phyloP scores from a whole-genome alignment of 768 basidiomycete genomes.

The Sporobolomyces roseus region DNA sequence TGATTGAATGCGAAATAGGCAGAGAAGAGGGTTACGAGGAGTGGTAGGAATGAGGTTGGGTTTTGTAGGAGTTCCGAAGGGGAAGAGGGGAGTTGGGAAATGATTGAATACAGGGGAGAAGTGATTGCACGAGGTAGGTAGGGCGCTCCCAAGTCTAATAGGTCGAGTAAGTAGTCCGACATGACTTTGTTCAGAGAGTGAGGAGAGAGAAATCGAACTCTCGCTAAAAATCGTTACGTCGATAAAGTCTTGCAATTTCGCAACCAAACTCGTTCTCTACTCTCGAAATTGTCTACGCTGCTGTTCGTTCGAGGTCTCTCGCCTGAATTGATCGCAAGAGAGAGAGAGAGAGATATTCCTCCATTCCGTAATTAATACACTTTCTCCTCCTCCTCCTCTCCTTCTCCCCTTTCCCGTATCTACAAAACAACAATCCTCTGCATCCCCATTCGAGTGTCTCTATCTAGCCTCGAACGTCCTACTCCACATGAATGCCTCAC shows the following conservation, averaged over 20 bases:
- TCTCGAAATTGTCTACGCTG: too few species aligned
- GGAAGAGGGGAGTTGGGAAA: conserved; percentile 20
- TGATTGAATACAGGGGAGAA: not conserved
- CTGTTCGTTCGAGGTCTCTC: too few species aligned
- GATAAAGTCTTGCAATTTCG: too few species aligned
- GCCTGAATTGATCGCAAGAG: too few species aligned
- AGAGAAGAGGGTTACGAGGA: conserved; percentile 33
- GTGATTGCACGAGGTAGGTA: conserved; percentile 19
- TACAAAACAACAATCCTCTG: too few species aligned
- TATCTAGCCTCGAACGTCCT: conserved; percentile 35
- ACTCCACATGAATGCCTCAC: conserved; percentile 78
- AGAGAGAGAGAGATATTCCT: too few species aligned
- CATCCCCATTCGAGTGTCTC: too few species aligned
- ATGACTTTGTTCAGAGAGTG: not conserved
- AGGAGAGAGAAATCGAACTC: not conserved
- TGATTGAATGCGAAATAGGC: conserved; percentile 37
- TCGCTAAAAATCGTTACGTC: too few species aligned
- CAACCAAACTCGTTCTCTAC: too few species aligned
- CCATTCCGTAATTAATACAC: too few species aligned
- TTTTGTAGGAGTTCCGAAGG: conserved; percentile 18
- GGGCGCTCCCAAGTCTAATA: conserved; percentile 12
- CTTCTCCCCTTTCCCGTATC: too few species aligned
- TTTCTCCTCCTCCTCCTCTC: too few species aligned
- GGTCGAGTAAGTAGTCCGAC: conserved; percentile 12
- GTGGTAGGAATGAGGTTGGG: conserved; percentile 34